Evolutionary conservation across 352 stramenopile species (phyloP).

Genomic region (Phytophthora cryptogea): DNA sequence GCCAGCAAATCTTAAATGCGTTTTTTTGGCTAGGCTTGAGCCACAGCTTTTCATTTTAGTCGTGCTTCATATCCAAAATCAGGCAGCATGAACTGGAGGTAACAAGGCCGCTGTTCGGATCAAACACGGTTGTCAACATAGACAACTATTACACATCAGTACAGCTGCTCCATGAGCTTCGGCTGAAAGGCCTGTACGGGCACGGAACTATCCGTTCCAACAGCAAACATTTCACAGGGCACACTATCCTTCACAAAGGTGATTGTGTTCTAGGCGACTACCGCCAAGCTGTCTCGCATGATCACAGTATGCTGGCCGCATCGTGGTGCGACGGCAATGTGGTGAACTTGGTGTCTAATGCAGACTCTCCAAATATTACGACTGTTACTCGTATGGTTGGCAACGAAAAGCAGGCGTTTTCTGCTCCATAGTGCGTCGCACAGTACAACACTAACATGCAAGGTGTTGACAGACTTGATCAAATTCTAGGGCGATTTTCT

Average conservation of each 20-base stretch:
- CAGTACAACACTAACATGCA: slow-evolving; percentile 8
- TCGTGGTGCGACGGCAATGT: slow-evolving; percentile 8
- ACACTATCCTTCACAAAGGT: slow-evolving; percentile 2
- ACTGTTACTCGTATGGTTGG: slow-evolving; percentile 3
- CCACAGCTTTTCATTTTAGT: no score
- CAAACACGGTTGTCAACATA: slow-evolving; percentile 5
- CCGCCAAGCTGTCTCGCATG: slow-evolving; percentile 5
- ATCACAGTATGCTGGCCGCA: slow-evolving; percentile 12
- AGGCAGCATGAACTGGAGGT: slow-evolving; percentile 4
- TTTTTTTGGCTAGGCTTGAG: no score
- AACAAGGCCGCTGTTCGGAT: slow-evolving; percentile 1
- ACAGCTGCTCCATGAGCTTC: slow-evolving; percentile 1
- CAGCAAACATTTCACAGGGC: slow-evolving; percentile 2
- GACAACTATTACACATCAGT: slow-evolving; percentile 9
- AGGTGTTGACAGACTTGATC: not conserved
- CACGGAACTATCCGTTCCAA: slow-evolving; percentile 2
- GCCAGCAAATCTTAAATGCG: no score
- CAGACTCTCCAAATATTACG: not conserved
- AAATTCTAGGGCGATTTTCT: not conserved
- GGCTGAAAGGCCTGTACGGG: slow-evolving; percentile 1
- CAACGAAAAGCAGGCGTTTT: not conserved
- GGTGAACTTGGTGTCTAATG: slow-evolving; percentile 7
- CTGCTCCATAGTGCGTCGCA: not conserved
- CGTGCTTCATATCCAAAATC: slow-evolving; percentile 7
- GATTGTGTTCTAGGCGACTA: slow-evolving; percentile 3